A percentile compares a stretch with the other conserved stretches of the same genome.
phyloP scores from a whole-genome alignment of 345 rosid species.

The Passiflora organensis region DNA sequence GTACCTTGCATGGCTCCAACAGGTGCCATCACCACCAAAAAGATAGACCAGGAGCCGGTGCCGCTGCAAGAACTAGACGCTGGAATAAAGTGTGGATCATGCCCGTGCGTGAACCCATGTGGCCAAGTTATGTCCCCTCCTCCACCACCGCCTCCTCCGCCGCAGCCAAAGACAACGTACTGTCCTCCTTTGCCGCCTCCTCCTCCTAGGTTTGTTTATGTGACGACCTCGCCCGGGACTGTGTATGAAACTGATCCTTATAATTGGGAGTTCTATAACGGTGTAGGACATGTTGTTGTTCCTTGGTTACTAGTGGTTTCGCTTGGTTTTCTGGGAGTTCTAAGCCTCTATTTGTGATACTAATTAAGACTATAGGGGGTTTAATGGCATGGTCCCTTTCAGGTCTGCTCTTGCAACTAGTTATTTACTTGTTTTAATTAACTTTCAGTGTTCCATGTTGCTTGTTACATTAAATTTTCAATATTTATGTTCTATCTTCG shows the following conservation, averaged over 20 bases:
- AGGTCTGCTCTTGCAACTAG: no score
- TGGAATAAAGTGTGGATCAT: constrained; percentile 41
- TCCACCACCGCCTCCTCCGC: constrained; percentile 15
- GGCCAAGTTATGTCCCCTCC: constrained; percentile 31
- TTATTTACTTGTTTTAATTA: no score
- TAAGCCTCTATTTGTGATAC: constrained; percentile 2
- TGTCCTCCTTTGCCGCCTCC: constrained; percentile 30
- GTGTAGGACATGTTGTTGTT: constrained; percentile 22
- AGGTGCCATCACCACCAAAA: constrained; percentile 6
- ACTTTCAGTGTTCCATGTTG: no score
- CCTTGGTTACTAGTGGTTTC: constrained; percentile 17
- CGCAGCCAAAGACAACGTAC: constrained; percentile 20
- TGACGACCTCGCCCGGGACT: constrained; percentile 46
- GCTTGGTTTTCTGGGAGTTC: constrained; percentile 20
- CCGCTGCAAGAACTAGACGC: constrained; percentile 23
- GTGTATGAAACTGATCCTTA: constrained; percentile 33
- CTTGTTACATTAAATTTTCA: no score
- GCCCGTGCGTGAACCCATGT: constrained; percentile 53
- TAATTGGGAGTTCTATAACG: constrained; percentile 34
- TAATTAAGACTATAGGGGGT: no score
- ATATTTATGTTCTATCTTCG: no score
- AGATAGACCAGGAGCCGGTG: constrained; percentile 17
- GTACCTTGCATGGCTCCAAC: constrained; percentile 11
- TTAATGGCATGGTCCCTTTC: no score
- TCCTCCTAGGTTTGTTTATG: constrained; percentile 45